A percentile compares a stretch with the other conserved stretches of the same genome.
Conservation (phyloP, 2,329 filamentous ascomycete genomes). For the Lachnum nothofagi region DNA sequence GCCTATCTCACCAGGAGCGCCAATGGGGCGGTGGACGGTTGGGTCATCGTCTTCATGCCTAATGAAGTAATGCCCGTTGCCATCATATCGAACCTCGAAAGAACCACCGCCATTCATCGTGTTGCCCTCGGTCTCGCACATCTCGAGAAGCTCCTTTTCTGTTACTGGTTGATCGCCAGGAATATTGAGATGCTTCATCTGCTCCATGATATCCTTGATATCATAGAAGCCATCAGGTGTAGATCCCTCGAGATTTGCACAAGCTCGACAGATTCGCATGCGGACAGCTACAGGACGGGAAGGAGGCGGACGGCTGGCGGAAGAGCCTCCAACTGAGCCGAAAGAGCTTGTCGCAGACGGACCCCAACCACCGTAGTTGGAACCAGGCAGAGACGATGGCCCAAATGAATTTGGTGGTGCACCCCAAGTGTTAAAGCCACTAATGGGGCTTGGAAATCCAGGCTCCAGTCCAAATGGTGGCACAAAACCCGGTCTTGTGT, state of each 20-base stretch:
- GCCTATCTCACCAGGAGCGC: conserved; percentile 63
- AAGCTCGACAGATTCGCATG: conserved; percentile 71
- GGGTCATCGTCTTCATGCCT: conserved; percentile 52
- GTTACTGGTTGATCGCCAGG: conserved; percentile 42
- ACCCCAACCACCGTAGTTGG: conserved; percentile 29
- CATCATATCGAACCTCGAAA: conserved; percentile 52
- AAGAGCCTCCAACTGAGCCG: conserved; percentile 38
- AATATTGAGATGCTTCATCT: conserved; percentile 56
- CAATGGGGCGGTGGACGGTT: conserved; percentile 39
- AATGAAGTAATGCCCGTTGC: conserved; percentile 34
- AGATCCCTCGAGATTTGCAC: conserved; percentile 53
- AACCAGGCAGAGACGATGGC: conserved; percentile 31
- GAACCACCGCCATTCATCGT: conserved; percentile 81
- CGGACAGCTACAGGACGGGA: conserved; percentile 66
- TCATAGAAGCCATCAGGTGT: conserved; percentile 63
- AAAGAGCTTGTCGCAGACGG: conserved; percentile 40
- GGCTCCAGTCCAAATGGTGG: conserved; percentile 32
- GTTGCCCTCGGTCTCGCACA: conserved; percentile 84
- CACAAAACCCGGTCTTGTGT: conserved; percentile 27
- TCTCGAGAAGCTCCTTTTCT: conserved; percentile 68
- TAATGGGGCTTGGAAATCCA: conserved; percentile 27
- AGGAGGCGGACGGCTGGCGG: conserved; percentile 44
- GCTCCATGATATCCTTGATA: conserved; percentile 59
- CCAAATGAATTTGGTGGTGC: conserved; percentile 32
- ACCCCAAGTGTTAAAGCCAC: conserved; percentile 31